Percentiles rank a stretch among this genome's conserved stretches.
phyloP scores from a whole-genome alignment of 75 land plant species.

The Picea glauca region DNA sequence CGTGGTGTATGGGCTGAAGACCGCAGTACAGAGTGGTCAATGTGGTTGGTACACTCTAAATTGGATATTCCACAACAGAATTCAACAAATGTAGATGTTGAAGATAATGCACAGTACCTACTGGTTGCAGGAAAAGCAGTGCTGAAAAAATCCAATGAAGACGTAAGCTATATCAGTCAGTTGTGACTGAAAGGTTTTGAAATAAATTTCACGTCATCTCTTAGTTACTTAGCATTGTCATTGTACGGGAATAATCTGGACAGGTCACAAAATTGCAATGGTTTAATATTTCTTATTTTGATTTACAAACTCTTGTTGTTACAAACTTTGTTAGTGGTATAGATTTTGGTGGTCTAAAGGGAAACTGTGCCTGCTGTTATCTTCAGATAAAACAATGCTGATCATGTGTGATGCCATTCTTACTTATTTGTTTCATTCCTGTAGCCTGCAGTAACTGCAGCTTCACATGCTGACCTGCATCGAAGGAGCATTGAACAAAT shows the following conservation, averaged over 20 bases:
- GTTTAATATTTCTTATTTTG: neutral
- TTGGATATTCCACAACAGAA: neutral
- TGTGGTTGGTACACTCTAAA: slow-evolving; percentile 79
- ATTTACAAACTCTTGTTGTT: neutral
- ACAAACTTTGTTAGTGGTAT: neutral
- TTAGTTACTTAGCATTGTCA: neutral
- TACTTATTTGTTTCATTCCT: neutral
- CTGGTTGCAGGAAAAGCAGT: slow-evolving; percentile 26
- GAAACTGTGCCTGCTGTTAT: neutral
- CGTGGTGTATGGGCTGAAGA: slow-evolving; percentile 59
- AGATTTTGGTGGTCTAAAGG: slow-evolving; percentile 11
- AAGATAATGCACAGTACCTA: slow-evolving; percentile 15
- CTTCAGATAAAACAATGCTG: neutral
- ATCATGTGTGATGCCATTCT: neutral
- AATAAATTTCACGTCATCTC: neutral
- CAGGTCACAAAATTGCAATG: neutral
- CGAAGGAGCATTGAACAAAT: slow-evolving; percentile 75
- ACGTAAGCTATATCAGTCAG: slow-evolving; percentile 18
- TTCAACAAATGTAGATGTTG: slow-evolving; percentile 6
- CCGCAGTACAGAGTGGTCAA: slow-evolving; percentile 78
- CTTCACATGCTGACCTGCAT: slow-evolving; percentile 74
- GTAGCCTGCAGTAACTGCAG: slow-evolving; percentile 58
- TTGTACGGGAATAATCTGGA: neutral
- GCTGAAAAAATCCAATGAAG: slow-evolving; percentile 19
- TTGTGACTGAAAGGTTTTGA: neutral